Evolutionary conservation across 2,329 filamentous ascomycete genomes (phyloP), one percentile per base, ranked within the genome.

Genomic region (Monosporascus sp.): DNA sequence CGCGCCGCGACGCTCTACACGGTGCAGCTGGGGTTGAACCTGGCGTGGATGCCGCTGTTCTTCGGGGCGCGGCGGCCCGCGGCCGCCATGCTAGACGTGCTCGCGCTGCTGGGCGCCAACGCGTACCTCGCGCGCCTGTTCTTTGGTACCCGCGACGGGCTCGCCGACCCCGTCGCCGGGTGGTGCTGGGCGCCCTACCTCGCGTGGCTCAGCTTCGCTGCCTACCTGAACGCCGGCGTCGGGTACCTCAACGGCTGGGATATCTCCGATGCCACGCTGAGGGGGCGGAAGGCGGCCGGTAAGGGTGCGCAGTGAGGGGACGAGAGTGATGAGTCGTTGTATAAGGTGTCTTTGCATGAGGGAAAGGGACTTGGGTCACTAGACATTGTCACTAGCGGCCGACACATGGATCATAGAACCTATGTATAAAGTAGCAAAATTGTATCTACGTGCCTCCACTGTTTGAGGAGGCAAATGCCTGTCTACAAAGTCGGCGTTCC

Each of bases 11-110:
- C 87, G 0, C 79, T 97, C 31, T 97, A 96, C 75, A 89, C 88
- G 2, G 77, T 91, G 54, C 92, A 97, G 72, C 84, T 97, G 6
- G 88, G 80, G 11, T 77, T 97, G 49, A 97, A 97, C 69, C 76
- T 96, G 31, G 70, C 86, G 51, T 97, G 90, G 90, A 97, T 91
- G 82, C 93, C 93, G 14, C 80, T 97, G 11, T 97, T 97, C 80
- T 97, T 96, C 67, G 80, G 82, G n/a, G 66, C 86, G 49, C 85
- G 86, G 58, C 82, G 83, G 17, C 90, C 91, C 1, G 77, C 86
- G 50, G 82, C 84, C 65, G 91, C 92, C 3, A 83, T 89, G 6
- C 79, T 80, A 27, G 89, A 97, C 67, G 86, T 96, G 49, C 72
- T 89, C 27, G 79, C 85, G 0, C 76, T 97, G 8, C 76, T 86